These are phyloP conservation scores for Crithidia mellificae DNA, from an alignment of 208 protist genomes.

Conservation along the genomic window DNA sequence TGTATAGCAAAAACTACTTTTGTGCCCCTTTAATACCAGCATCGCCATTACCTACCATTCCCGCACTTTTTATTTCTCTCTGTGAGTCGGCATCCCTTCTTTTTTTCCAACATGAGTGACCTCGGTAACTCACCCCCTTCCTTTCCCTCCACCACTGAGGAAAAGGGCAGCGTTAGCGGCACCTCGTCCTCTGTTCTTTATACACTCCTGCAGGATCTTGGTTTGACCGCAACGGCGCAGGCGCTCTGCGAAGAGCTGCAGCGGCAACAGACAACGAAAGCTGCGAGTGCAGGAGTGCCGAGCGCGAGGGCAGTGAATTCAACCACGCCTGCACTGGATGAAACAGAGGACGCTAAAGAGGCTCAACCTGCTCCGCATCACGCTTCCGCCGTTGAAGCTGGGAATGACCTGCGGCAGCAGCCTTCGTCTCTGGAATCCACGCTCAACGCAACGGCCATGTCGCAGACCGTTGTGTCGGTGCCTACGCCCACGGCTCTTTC, in stretches of 20 bases:
- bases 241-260: slow-evolving; percentile 47
- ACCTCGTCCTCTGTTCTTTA: slow-evolving; percentile 32
- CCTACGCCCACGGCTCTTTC: neutral
- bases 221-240: slow-evolving; percentile 54
- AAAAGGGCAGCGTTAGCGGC: neutral
- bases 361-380: too few species aligned
- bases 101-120: neutral
- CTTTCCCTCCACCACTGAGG: neutral
- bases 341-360: too few species aligned
- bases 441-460: neutral
- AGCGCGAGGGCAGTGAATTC: neutral
- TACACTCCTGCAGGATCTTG: slow-evolving; percentile 55
- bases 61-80: too few species aligned
- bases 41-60: too few species aligned
- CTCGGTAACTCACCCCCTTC: neutral
- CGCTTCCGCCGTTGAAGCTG: too few species aligned
- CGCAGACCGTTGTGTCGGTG: neutral
- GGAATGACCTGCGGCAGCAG: slow-evolving; percentile 20
- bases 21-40: too few species aligned
- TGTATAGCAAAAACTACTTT: too few species aligned
- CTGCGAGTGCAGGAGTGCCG: neutral
- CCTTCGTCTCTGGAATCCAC: neutral
- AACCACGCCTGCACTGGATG: too few species aligned
- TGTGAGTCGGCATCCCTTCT: too few species aligned
- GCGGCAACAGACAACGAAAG: slow-evolving; percentile 14